Evolutionary conservation across 805 yeast genomes (phyloP).

Genomic region (Komagataella pseudopastoris): DNA sequence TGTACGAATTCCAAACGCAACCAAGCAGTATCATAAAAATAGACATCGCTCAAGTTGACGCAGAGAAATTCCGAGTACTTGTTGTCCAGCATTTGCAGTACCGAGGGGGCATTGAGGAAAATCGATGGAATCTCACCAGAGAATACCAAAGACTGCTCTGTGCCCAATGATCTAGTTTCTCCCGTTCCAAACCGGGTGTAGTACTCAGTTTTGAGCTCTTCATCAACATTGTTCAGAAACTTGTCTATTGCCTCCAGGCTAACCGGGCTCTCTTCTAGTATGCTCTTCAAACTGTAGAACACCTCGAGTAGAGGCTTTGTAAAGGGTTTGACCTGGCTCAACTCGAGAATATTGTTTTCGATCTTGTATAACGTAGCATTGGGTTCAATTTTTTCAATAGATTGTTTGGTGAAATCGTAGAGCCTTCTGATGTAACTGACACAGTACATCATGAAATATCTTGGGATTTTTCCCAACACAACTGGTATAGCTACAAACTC

Average conservation of each 20-base stretch:
- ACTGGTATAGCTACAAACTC: slow-evolving; percentile 41
- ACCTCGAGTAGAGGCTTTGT: slow-evolving; percentile 36
- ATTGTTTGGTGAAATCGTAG: slow-evolving; percentile 24
- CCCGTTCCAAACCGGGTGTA: background rate
- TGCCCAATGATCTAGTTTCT: background rate
- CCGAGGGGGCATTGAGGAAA: background rate
- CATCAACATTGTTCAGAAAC: slow-evolving; percentile 46
- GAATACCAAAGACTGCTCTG: background rate
- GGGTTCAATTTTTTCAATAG: background rate
- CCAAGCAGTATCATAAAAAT: slow-evolving; percentile 11
- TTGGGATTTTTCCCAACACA: slow-evolving; percentile 53
- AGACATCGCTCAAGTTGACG: slow-evolving; percentile 16
- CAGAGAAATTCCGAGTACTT: slow-evolving; percentile 17
- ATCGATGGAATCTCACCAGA: slow-evolving; percentile 5
- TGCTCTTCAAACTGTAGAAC: slow-evolving; percentile 31
- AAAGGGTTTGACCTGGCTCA: slow-evolving; percentile 17
- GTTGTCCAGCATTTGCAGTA: slow-evolving; percentile 14
- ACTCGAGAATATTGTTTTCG: background rate
- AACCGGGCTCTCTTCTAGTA: slow-evolving; percentile 37
- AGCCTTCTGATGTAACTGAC: slow-evolving; percentile 54
- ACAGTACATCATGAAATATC: slow-evolving; percentile 53
- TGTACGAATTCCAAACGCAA: background rate
- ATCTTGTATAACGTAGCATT: background rate
- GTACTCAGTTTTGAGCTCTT: background rate
- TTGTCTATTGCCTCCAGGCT: slow-evolving; percentile 44